A percentile compares a stretch with the other conserved stretches of the same genome.
phyloP scores from a whole-genome alignment of 1,284 basidiomycete genomes.

The Cerioporus squamosus region DNA sequence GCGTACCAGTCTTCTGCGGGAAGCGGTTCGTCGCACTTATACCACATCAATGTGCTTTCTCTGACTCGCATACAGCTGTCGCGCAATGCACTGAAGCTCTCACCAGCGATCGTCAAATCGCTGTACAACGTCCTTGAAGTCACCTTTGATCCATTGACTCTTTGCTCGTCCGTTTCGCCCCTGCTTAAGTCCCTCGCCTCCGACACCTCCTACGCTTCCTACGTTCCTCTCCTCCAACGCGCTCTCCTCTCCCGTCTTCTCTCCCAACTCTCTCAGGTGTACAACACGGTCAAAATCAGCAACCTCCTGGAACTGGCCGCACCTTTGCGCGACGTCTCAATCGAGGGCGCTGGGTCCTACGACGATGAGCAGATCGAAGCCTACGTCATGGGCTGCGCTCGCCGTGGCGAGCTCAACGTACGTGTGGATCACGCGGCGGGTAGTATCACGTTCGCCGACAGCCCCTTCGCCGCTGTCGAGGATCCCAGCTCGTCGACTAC shows the following conservation, averaged over 20 bases:
- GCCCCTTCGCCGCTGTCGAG: conserved; percentile 60
- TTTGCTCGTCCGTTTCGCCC: conserved; percentile 85
- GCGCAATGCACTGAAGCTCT: conserved; percentile 86
- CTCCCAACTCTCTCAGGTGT: conserved; percentile 93
- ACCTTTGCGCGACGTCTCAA: conserved; percentile 64
- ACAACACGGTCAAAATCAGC: conserved; percentile 85
- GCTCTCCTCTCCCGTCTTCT: conserved; percentile 95
- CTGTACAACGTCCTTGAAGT: conserved; percentile 94
- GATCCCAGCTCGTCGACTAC: conserved; percentile 45
- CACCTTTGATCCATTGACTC: conserved; percentile 93
- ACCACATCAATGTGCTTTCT: neutral
- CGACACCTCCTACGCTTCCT: conserved; percentile 70
- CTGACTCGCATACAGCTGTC: conserved; percentile 55
- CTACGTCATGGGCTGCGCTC: conserved; percentile 92
- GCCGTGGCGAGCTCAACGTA: conserved; percentile 87
- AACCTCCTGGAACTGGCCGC: conserved; percentile 79
- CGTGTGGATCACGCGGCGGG: conserved; percentile 91
- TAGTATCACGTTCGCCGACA: conserved; percentile 87
- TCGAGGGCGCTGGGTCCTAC: conserved; percentile 55
- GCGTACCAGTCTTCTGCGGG: conserved; percentile 82
- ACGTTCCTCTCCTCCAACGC: conserved; percentile 90
- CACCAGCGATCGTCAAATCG: conserved; percentile 75
- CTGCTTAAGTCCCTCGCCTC: conserved; percentile 72
- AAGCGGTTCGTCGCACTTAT: conserved; percentile 65
- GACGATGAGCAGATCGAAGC: conserved; percentile 84